Percentiles rank a stretch among this genome's conserved stretches.
phyloP scores from a whole-genome alignment of 768 basidiomycete genomes.

The Tulasnella sp. region DNA sequence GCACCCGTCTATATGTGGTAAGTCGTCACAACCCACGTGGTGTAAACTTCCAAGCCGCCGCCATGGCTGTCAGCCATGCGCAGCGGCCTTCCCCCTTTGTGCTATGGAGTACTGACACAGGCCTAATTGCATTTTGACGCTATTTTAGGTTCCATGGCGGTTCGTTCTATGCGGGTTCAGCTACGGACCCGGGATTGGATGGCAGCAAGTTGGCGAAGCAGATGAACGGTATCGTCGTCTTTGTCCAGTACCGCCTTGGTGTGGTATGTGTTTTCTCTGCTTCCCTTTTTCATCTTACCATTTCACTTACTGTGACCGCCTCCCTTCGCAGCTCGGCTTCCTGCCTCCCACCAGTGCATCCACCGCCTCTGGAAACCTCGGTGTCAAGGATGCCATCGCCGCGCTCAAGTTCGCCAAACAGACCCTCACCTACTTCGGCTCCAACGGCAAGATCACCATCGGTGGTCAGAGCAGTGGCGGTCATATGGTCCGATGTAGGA shows the following conservation, averaged over 20 bases:
- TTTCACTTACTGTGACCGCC: background rate
- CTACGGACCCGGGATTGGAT: conserved; percentile 63
- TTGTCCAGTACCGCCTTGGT: conserved; percentile 79
- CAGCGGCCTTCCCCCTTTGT: conserved; percentile 1
- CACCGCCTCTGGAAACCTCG: conserved; percentile 61
- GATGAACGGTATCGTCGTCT: conserved; percentile 68
- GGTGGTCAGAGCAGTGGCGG: conserved; percentile 82
- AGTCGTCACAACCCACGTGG: conserved; percentile 27
- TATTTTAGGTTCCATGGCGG: conserved; percentile 73
- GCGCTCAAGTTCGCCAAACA: conserved; percentile 55
- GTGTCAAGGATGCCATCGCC: conserved; percentile 57
- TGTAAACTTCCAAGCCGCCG: too few species aligned
- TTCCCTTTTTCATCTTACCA: background rate
- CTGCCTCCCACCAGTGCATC: conserved; percentile 43
- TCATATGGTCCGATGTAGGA: conserved; percentile 54
- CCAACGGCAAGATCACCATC: conserved; percentile 60
- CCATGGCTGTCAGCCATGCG: too few species aligned
- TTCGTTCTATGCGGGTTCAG: conserved; percentile 64
- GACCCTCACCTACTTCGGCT: conserved; percentile 55
- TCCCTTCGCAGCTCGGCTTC: conserved; percentile 52
- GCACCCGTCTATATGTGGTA: conserved; percentile 57
- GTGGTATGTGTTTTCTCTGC: conserved; percentile 40
- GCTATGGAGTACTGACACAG: background rate
- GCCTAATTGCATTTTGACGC: background rate
- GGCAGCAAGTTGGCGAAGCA: conserved; percentile 64